Evolutionary conservation across 768 basidiomycete genomes (phyloP).

Genomic region (Peribolospora baueri): DNA sequence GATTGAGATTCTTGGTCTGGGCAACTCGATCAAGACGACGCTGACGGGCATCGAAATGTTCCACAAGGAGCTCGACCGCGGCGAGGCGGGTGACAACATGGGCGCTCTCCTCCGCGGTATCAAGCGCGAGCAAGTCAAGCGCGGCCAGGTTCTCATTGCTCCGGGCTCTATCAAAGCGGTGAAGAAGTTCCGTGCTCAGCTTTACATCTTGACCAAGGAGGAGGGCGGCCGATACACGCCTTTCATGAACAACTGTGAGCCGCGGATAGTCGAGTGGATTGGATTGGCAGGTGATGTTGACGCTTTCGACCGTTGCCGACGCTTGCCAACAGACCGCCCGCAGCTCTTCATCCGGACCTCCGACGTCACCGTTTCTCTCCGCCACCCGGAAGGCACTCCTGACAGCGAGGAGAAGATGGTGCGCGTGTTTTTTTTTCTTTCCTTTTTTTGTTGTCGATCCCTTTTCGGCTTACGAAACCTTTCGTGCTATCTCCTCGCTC

Average conservation of each 20-base stretch:
- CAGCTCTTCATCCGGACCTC: constrained; percentile 91
- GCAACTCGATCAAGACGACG: constrained; percentile 59
- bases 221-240: constrained; percentile 35
- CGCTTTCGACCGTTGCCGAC: no score
- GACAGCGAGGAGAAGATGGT: constrained; percentile 39
- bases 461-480: no score
- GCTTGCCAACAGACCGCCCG: constrained; percentile 37
- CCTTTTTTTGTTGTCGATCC: background rate
- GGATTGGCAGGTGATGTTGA: no score
- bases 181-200: constrained; percentile 79
- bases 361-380: constrained; percentile 62
- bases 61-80: constrained; percentile 96
- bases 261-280: no score
- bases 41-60: constrained; percentile 76
- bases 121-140: constrained; percentile 83
- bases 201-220: constrained; percentile 73
- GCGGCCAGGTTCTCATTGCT: constrained; percentile 71
- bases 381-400: constrained; percentile 62
- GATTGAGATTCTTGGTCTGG: constrained; percentile 76
- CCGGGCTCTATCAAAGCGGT: constrained; percentile 83
- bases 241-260: constrained; percentile 47
- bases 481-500: background rate
- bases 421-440: constrained; percentile 36
- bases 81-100: constrained; percentile 98
- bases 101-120: constrained; percentile 85